A percentile compares a stretch with the other conserved stretches of the same genome.
Conservation (phyloP, 192 early-diverging fungal species). For the Umbelopsis ramanniana region DNA sequence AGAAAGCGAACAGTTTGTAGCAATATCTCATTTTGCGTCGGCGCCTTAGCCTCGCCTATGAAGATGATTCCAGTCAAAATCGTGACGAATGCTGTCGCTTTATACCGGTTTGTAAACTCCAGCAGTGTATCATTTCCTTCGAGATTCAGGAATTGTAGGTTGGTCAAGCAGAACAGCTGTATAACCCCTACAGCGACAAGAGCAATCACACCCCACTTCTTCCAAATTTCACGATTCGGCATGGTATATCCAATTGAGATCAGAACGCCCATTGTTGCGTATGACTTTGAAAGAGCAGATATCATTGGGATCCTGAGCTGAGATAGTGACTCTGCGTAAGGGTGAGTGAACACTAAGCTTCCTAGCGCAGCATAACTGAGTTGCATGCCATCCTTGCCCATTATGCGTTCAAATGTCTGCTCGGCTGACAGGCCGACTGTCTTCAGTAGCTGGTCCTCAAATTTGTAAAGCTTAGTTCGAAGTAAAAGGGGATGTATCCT, state of each 20-base stretch:
- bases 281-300: neutral
- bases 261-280: neutral
- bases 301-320: constrained; percentile 14
- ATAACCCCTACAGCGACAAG: neutral
- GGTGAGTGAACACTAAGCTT: neutral
- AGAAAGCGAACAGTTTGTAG: neutral
- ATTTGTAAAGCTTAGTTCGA: constrained; percentile 7
- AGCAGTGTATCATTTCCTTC: neutral
- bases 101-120: neutral
- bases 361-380: constrained; percentile 8
- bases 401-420: constrained; percentile 16
- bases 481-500: constrained; percentile 8
- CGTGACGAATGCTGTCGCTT: neutral
- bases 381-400: constrained; percentile 22
- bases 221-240: constrained; percentile 6
- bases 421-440: neutral
- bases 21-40: neutral
- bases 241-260: neutral
- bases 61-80: constrained; percentile 7
- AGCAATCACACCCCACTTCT: neutral
- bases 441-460: constrained; percentile 4
- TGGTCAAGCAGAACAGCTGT: constrained; percentile 10
- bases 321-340: constrained; percentile 1
- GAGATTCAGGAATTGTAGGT: constrained; percentile 5
- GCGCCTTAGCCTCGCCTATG: neutral